phyloP scores from a whole-genome alignment of 352 stramenopile species.

The Phytophthora kernoviae region DNA sequence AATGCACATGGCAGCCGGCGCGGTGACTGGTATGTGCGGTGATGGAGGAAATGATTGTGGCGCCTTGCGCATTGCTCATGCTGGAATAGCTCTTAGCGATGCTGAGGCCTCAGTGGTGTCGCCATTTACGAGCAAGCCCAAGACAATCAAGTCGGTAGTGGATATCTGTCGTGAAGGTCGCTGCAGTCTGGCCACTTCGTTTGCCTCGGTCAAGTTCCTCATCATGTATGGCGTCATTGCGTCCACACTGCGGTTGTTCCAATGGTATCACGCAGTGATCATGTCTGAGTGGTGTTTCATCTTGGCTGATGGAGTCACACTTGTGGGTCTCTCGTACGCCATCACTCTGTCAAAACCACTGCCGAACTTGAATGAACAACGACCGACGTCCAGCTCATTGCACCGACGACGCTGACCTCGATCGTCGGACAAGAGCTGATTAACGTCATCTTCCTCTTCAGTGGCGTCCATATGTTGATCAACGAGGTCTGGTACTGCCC shows the following conservation, averaged over 20 bases:
- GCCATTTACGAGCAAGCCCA: slow-evolving; percentile 86
- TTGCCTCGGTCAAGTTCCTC: slow-evolving; percentile 85
- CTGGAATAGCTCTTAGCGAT: slow-evolving; percentile 79
- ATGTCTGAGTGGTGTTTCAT: slow-evolving; percentile 76
- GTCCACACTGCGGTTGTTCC: slow-evolving; percentile 60
- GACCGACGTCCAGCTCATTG: slow-evolving; percentile 60
- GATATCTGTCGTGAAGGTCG: slow-evolving; percentile 85
- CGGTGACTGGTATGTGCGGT: slow-evolving; percentile 57
- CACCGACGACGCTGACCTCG: slow-evolving; percentile 37
- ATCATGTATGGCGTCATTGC: slow-evolving; percentile 89
- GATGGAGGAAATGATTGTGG: slow-evolving; percentile 85
- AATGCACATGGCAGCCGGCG: slow-evolving; percentile 44
- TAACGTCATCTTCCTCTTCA: slow-evolving; percentile 47
- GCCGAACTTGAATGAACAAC: slow-evolving; percentile 19
- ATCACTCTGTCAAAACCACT: slow-evolving; percentile 66
- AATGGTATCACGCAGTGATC: slow-evolving; percentile 72
- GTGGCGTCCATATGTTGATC: slow-evolving; percentile 21
- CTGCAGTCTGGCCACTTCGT: slow-evolving; percentile 79
- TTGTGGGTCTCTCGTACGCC: slow-evolving; percentile 68
- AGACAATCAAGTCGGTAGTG: slow-evolving; percentile 74
- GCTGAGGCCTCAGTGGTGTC: slow-evolving; percentile 80
- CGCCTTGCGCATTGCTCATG: slow-evolving; percentile 74
- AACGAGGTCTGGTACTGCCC: slow-evolving; percentile 30
- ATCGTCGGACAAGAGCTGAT: slow-evolving; percentile 43
- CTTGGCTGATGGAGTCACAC: slow-evolving; percentile 60